Evolutionary conservation across 2,329 filamentous ascomycete species (phyloP).

Genomic region (Xylariaceae sp.): DNA sequence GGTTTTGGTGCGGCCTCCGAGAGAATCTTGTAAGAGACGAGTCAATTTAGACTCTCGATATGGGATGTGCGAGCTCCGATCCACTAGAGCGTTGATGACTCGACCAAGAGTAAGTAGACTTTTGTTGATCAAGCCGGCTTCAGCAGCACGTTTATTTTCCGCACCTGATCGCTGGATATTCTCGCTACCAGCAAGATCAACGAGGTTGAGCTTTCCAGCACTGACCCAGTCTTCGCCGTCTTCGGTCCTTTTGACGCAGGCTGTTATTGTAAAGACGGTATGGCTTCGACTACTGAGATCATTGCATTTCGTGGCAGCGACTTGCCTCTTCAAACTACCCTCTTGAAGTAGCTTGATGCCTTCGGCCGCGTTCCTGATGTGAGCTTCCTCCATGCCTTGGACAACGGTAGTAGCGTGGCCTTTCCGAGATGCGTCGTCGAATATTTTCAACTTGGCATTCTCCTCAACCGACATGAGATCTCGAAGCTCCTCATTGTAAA

Average conservation of each 20-base stretch:
- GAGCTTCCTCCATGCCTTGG: conserved; percentile 95
- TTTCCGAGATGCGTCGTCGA: conserved; percentile 81
- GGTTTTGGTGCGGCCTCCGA: conserved; percentile 92
- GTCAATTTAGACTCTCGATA: conserved; percentile 94
- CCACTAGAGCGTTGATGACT: conserved; percentile 95
- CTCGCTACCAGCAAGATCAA: conserved; percentile 94
- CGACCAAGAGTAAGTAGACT: conserved; percentile 89
- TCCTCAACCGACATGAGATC: conserved; percentile 84
- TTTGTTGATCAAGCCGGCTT: conserved; percentile 97
- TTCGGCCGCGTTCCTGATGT: conserved; percentile 78
- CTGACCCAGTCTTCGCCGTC: conserved; percentile 86
- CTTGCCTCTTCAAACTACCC: conserved; percentile 89
- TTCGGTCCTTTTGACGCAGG: conserved; percentile 79
- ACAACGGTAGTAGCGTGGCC: conserved; percentile 83
- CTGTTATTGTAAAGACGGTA: conserved; percentile 94
- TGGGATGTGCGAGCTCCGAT: conserved; percentile 84
- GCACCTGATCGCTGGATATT: conserved; percentile 96
- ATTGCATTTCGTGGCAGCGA: conserved; percentile 99
- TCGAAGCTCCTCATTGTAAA: conserved; percentile 96
- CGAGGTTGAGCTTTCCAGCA: conserved; percentile 90
- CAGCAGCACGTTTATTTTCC: conserved; percentile 94
- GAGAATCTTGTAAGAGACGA: conserved; percentile 87
- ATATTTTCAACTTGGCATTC: conserved; percentile 85
- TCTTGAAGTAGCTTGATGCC: conserved; percentile 85
- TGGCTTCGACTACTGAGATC: conserved; percentile 96